Percentiles rank a stretch among this genome's conserved stretches.
phyloP scores from a whole-genome alignment of 495 filamentous ascomycete species.

The Glutinoglossum americanum region DNA sequence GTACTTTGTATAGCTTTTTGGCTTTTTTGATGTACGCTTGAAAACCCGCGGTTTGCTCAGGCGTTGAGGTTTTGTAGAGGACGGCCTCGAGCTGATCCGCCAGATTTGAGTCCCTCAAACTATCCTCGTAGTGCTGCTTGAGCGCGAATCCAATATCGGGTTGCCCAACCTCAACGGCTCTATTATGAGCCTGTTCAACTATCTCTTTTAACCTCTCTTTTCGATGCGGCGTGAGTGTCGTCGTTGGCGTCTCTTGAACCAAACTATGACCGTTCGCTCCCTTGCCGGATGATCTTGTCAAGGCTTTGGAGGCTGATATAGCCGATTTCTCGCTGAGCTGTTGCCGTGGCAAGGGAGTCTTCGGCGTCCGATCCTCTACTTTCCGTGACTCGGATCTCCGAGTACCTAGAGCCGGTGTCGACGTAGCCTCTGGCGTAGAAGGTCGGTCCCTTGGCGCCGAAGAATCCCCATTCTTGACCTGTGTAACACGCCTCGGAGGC shows the following conservation, averaged over 20 bases:
- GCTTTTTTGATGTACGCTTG: conserved; percentile 20
- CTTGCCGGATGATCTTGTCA: conserved; percentile 4
- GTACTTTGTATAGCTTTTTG: conserved; percentile 11
- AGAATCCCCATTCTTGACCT: not conserved
- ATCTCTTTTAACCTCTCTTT: conserved; percentile 16
- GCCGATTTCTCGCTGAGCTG: conserved; percentile 7
- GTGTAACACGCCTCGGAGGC: conserved; percentile 8
- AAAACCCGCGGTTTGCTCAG: conserved; percentile 19
- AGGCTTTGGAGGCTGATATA: conserved; percentile 5
- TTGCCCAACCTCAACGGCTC: conserved; percentile 18
- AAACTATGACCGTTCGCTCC: conserved; percentile 2
- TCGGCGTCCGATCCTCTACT: conserved; percentile 10
- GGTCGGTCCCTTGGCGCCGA: not conserved
- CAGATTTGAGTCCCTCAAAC: conserved; percentile 15
- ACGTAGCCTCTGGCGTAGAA: conserved; percentile 5
- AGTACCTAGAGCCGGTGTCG: conserved; percentile 9
- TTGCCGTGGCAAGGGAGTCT: conserved; percentile 9
- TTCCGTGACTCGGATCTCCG: conserved; percentile 16
- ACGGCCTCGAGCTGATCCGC: conserved; percentile 22
- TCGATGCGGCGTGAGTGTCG: conserved; percentile 16
- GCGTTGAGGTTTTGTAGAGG: conserved; percentile 19
- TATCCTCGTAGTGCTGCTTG: conserved; percentile 21
- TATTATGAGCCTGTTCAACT: conserved; percentile 19
- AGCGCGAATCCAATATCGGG: conserved; percentile 19
- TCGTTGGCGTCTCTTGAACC: conserved; percentile 12